Evolutionary conservation across 495 filamentous ascomycete species (phyloP), one percentile per base, ranked within the genome.

Genomic region (Lasiosphaeriaceae sp.): DNA sequence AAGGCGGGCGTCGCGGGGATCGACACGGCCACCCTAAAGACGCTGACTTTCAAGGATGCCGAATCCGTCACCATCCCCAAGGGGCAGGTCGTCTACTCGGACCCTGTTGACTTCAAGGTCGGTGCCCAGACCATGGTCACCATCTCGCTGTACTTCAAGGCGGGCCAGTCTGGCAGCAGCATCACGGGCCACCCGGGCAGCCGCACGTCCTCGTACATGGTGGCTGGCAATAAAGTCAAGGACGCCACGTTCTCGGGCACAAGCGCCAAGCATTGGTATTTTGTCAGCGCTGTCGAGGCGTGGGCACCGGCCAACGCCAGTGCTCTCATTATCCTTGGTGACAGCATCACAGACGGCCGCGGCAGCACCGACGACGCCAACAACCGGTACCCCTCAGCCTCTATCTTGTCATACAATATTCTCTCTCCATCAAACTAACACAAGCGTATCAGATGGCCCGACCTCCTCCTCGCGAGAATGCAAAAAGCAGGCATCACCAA

Each of bases 331-430:
- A 81, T 91, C 24, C 73, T 91, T 5, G 86, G 88, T 4, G 88
- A 91, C 64, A 87, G 83, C 60, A 89, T 91, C 60, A 90, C 87
- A 5, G 88, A 90, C 61, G 88, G 87, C 0, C 76, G 84, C 2
- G 82, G 82, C 26, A 86, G 83, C 66, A 79, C 72, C 35, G 83
- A 82, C 23, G 81, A 91, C 61, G 67, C 63, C 12, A 88, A 91
- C 59, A 80, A 87, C 59, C 81, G 85, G 79, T 85, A 69, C 50
- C 64, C 46, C 37, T 31, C 19, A 45, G 39, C 19, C 39, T 31
- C 17, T 24, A 16, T 19, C 24, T 43, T 12, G 3, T 45, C 34
- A 7, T 31, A 19, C 35, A 41, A 50, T 67, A 16, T 12, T 21
- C 35, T 47, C 35, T 29, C 49, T 16, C 14, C n/a, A 29, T n/a